Evolutionary conservation across 495 filamentous ascomycete genomes (phyloP).

Genomic region (Lindgomyces ingoldianus): DNA sequence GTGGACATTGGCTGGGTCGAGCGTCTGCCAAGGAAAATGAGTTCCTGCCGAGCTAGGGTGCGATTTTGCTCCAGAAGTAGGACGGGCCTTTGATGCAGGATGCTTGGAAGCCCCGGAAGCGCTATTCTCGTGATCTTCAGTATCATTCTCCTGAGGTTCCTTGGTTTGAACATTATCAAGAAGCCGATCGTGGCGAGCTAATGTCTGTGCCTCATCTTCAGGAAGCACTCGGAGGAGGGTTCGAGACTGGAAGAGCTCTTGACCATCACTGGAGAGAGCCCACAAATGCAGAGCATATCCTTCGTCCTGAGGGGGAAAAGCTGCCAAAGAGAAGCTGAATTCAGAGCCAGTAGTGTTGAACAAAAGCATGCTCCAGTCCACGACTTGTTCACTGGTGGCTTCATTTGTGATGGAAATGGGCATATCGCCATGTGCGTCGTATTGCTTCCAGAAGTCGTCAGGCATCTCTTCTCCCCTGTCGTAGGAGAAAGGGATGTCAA

Average conservation of each 20-base stretch:
- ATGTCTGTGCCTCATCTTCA: not conserved
- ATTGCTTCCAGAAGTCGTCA: not conserved
- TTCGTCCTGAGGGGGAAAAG: constrained; percentile 1
- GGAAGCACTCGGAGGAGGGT: not conserved
- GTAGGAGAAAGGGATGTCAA: not conserved
- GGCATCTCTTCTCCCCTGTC: not conserved
- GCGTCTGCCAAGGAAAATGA: too few species aligned
- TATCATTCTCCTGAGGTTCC: not conserved
- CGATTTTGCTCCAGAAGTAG: too few species aligned
- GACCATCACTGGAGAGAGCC: not conserved
- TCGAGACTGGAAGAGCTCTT: not conserved
- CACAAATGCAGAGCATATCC: not conserved
- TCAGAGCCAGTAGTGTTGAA: not conserved
- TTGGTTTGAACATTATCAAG: not conserved
- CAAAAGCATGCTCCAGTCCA: not conserved
- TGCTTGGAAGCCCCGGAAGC: not conserved
- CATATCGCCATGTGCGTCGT: not conserved
- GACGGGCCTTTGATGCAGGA: not conserved
- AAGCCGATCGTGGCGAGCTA: constrained; percentile 2
- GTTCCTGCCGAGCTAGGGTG: too few species aligned
- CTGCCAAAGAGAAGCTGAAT: not conserved
- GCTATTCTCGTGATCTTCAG: not conserved
- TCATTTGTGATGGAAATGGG: not conserved
- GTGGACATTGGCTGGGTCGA: not conserved
- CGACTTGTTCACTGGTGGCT: not conserved